Evolutionary conservation across 2,329 filamentous ascomycete species (phyloP).

Genomic region (Beauveria pseudobassiana): DNA sequence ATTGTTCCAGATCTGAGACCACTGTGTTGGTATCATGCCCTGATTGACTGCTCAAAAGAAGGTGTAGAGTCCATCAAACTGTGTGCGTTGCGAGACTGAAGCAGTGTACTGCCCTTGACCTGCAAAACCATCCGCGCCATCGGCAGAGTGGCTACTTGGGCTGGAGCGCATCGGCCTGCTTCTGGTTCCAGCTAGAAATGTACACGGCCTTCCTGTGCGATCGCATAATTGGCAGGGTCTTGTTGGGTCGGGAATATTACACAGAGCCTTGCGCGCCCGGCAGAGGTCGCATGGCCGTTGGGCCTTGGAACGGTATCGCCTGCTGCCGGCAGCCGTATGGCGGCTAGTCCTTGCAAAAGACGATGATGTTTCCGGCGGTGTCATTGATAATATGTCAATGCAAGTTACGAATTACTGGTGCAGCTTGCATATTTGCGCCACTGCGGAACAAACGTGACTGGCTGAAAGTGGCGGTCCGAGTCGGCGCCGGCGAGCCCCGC

Average conservation of each 20-base stretch:
- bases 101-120: neutral
- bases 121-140: neutral
- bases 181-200: conserved; percentile 14
- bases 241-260: conserved; percentile 21
- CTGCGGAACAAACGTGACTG: neutral
- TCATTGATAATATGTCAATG: neutral
- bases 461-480: conserved; percentile 1
- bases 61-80: neutral
- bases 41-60: neutral
- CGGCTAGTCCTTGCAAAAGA: neutral
- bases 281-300: conserved; percentile 18
- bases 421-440: neutral
- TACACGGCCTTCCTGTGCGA: conserved; percentile 18
- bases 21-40: neutral
- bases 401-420: neutral
- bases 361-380: neutral
- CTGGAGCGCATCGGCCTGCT: neutral
- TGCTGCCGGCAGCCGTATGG: neutral
- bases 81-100: neutral
- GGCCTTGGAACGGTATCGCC: conserved; percentile 17
- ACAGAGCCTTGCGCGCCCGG: conserved; percentile 19
- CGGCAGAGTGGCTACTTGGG: neutral
- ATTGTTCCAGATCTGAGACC: neutral
- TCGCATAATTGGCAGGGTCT: conserved; percentile 20
- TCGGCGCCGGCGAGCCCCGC: neutral